Evolutionary conservation across 345 rosid genomes (phyloP), one percentile per base, ranked within the genome.

Genomic region (Microthlaspi erraticum): DNA sequence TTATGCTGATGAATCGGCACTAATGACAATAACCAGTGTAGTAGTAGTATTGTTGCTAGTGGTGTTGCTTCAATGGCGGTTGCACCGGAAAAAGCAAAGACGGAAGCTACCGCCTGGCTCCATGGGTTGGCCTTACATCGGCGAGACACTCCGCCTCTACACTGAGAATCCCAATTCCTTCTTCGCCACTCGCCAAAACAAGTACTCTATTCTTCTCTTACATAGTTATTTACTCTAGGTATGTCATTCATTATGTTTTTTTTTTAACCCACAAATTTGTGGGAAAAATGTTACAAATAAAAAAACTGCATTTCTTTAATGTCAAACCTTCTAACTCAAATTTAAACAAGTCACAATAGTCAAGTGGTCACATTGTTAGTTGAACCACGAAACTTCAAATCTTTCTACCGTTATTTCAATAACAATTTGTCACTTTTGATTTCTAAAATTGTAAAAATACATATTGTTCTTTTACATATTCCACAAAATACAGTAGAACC

Each of bases 61-160:
- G 17, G 63, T 77, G 54, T 11, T 78, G 14, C 70, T 76, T 69
- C 85, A 75, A 68, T 78, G 91, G 86, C 68, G 55, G 39, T 77
- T 68, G 48, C 75, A 64, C 58, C 80, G 50, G 52, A 65, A 76
- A 73, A 66, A 55, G 31, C 23, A 69, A 20, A 82, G 75, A 50
- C 75, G 78, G 6, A 84, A 72, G 44, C 77, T 90, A 17, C 97
- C 98, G 0, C 98, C 98, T 10, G 97, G 98, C 33, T 88, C 98
- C 12, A 85, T 93, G 92, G 98, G 97, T 3, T 93, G 97, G 96
- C 97, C 98, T 72, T 93, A 90, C 73, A 71, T 93, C 13, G 98
- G 98, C 16, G 97, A 93, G 60, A 90, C 98, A 12, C 93, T 86
- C 68, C 87, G 83, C 69, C 92, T 93, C 65, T 93, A 90, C 75